Evolutionary conservation across 768 basidiomycete species (phyloP).

Genomic region (Boletellus ananas): DNA sequence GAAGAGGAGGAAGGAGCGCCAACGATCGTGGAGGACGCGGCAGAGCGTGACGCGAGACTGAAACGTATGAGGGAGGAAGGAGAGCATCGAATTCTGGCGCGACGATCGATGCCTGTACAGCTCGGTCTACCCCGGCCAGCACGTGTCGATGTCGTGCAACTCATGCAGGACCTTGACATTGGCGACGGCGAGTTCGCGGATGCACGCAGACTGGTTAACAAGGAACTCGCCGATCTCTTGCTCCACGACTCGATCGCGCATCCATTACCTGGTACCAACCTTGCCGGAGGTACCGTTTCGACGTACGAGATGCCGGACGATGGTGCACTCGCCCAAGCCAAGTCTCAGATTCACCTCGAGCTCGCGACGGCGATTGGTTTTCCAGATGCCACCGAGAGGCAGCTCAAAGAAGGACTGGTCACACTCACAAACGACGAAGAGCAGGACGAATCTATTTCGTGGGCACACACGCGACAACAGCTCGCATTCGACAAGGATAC

Average conservation of each 20-base stretch:
- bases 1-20: conserved; percentile 39
- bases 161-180: conserved; percentile 58
- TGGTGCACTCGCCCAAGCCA: conserved; percentile 66
- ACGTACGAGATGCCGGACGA: conserved; percentile 74
- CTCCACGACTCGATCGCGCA: conserved; percentile 84
- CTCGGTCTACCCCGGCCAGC: conserved; percentile 80
- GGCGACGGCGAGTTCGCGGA: conserved; percentile 45
- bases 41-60: conserved; percentile 80
- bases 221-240: conserved; percentile 74
- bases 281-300: conserved; percentile 69
- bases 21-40: conserved; percentile 75
- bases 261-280: conserved; percentile 83
- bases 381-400: conserved; percentile 74
- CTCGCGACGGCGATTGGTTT: conserved; percentile 79
- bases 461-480: conserved; percentile 64
- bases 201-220: conserved; percentile 65
- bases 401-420: conserved; percentile 73
- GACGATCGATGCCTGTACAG: conserved; percentile 80
- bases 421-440: conserved; percentile 60
- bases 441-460: conserved; percentile 57
- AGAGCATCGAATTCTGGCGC: conserved; percentile 72
- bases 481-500: conserved; percentile 59
- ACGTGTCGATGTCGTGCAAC: conserved; percentile 65
- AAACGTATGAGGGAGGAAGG: conserved; percentile 68
- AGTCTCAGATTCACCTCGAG: conserved; percentile 69